These are phyloP conservation scores for Coelastrella sp. DNA, from an alignment of 139 green algal species.

Conservation along the genomic window DNA sequence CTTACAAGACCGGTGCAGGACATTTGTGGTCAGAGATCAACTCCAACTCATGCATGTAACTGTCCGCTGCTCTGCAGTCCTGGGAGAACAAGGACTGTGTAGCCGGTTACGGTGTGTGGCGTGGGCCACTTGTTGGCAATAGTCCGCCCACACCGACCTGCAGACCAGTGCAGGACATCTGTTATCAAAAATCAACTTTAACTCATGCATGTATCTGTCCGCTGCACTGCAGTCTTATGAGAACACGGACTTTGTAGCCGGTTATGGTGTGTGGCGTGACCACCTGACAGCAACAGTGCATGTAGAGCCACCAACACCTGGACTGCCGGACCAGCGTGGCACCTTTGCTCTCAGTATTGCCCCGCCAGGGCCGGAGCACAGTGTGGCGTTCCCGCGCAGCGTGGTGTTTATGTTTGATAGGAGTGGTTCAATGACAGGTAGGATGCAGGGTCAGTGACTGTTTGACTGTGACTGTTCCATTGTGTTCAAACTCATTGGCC, in stretches of 20 bases:
- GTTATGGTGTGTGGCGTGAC: slow-evolving; percentile 62
- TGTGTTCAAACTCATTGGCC: too few species aligned
- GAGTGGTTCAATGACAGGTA: slow-evolving; percentile 57
- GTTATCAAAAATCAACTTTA: too few species aligned
- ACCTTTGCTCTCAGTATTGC: slow-evolving; percentile 52
- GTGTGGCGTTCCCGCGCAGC: slow-evolving; percentile 57
- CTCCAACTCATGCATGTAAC: too few species aligned
- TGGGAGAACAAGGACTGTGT: background rate
- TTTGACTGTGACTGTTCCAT: too few species aligned
- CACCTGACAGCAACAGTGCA: slow-evolving; percentile 60
- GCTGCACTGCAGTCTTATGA: background rate
- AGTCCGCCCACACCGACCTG: too few species aligned
- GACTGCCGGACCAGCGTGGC: slow-evolving; percentile 29
- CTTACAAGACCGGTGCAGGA: too few species aligned
- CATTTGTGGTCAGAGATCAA: too few species aligned
- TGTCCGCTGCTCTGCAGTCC: background rate
- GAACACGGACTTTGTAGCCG: slow-evolving; percentile 45
- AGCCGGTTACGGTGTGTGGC: too few species aligned
- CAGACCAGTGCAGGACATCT: too few species aligned
- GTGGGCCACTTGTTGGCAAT: too few species aligned
- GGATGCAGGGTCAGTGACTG: background rate
- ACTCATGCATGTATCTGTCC: too few species aligned
- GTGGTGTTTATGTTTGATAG: slow-evolving; percentile 76
- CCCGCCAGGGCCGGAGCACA: slow-evolving; percentile 54
- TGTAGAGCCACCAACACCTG: slow-evolving; percentile 45